Base-by-base conservation (phyloP, 345 rosid species). In the Firmiana major region DNA sequence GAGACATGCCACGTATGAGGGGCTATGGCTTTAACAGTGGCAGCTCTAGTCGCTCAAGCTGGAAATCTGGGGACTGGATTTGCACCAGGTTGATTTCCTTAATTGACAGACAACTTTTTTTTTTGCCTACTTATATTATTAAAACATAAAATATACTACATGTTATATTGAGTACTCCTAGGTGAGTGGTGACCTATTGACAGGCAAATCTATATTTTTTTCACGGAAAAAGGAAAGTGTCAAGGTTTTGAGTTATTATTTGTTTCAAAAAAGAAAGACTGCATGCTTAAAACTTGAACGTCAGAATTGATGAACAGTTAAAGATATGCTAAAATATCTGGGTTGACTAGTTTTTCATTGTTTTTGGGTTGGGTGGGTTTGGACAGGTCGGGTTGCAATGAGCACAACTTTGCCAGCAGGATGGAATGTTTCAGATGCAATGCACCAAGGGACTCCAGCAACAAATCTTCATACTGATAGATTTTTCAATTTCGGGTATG, bases 391-490 rank as follows among this genome's bases (percentile, higher is more conserved):
- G 97, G 94, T 6, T 95, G 98, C 84, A 90, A 93, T 26, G 94
- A 89, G 80, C 99, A 95, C 78, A 95, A 95, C 85, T 95, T 93
- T 43, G 99, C 99, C 11, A 95, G 92, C 83, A 85, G 99, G 79
- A 93, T 77, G 75, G 96, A 95, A 80, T 93, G 99, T 71, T 95
- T 91, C 84, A 85, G 90, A 78, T 95, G 99, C 92, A 91, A 87
- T 82, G 96, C 98, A 2, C 98, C 97, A 21, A 88, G 93, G 79
- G 98, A 93, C 46, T 72, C 80, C 64, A 65, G 79, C 75, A 79
- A 40, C 75, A 85, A 78, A 57, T 76, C 78, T 75, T 83, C 86
- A n/a, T 85, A 81, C 65, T 86, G 83, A 79, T 46, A 38, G 2
- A 66, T 15, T 38, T 66, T 75, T 62, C 57, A 67, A 63, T 75